These are phyloP conservation scores for Rhytidiadelphus loreus DNA, from an alignment of 225 moss, liverwort and hornwort species.

Conservation along the genomic window DNA sequence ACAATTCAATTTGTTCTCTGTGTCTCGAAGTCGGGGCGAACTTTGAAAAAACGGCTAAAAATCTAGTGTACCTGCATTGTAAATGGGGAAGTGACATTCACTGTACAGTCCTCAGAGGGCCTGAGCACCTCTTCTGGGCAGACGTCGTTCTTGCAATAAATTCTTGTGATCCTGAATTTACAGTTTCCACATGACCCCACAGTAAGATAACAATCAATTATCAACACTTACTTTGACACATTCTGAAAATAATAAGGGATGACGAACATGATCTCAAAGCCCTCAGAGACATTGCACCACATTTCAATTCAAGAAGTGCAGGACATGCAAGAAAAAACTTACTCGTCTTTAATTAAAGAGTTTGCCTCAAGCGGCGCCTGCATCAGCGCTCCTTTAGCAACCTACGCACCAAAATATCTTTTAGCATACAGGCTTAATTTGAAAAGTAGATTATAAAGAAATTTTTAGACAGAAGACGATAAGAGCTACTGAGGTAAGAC, in stretches of 20 bases:
- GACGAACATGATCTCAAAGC: background rate
- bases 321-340: background rate
- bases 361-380: constrained; percentile 85
- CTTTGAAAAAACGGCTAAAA: background rate
- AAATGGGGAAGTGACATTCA: constrained; percentile 82
- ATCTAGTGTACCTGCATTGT: constrained; percentile 70
- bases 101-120: constrained; percentile 90
- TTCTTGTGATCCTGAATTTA: constrained; percentile 47
- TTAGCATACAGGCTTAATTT: background rate
- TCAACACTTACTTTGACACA: background rate
- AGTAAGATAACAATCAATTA: background rate
- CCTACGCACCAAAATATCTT: constrained; percentile 28
- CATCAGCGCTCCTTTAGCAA: constrained; percentile 69
- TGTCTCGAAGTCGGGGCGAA: background rate
- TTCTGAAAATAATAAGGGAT: background rate
- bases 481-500: background rate
- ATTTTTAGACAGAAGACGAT: background rate
- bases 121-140: constrained; percentile 77
- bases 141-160: constrained; percentile 54
- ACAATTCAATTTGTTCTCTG: background rate
- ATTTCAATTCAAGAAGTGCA: background rate
- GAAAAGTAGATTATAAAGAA: background rate
- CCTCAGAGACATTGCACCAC: background rate
- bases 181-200: background rate
- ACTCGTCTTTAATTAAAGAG: constrained; percentile 83